Evolutionary conservation across 352 stramenopile species (phyloP), one percentile per base, ranked within the genome.

Genomic region (Pythium sp.): DNA sequence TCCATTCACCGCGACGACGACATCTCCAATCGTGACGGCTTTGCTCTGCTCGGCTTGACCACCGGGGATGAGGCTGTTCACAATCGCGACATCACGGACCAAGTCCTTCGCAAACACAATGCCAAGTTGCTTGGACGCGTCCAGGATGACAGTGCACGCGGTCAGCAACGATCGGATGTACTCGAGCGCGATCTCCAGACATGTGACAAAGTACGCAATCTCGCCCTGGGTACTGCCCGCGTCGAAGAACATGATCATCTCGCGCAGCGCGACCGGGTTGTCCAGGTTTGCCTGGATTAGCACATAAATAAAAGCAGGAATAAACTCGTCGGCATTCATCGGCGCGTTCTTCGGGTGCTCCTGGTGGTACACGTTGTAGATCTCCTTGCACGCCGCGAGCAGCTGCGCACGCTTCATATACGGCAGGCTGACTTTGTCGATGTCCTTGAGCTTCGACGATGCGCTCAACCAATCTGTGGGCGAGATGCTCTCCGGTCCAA

Each of bases 231-330:
- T 86, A 30, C 79, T 73, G 34, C 86, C 84, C 1, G 76, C 73
- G 56, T 93, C 84, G 57, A 96, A 94, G 53, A 84, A 89, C 5
- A 86, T 92, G 54, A 96, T 79, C 65, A 96, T 69, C 65, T 94
- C 86, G 60, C 92, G 93, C 11, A 94, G 68, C 38, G 82, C 75
- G 28, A 94, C 75, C 0, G 88, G 82, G 66, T 96, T 82, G 18
- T 79, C 79, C 30, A 96, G 54, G 14, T 72, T 70, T 26, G 86
- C 86, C 70, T 94, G 86, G 58, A 96, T 87, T 1, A 96, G 74
- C 63, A 94, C 85, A 76, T 89, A 96, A 61, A 96, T 96, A 72
- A 96, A 96, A 3, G 83, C 87, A 9, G 88, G 88, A 36, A 96
- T 94, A 47, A 96, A 96, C 14, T 91, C 85, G 66, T 96, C 88